These are phyloP conservation scores for Fusarium sp. DNA, from an alignment of 2,329 filamentous ascomycete genomes.

Conservation along the genomic window DNA sequence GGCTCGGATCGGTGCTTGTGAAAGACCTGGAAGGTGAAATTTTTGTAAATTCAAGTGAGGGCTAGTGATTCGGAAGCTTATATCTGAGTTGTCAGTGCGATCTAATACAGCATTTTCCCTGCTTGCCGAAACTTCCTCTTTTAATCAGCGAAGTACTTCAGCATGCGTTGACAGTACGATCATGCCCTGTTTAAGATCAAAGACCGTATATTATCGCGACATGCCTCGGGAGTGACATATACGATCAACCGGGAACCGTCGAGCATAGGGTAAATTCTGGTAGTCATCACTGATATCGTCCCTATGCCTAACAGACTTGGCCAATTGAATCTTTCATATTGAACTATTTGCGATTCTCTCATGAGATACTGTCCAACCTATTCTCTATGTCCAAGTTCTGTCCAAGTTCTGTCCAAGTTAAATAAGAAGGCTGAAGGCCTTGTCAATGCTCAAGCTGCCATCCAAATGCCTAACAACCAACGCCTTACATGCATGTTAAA, in stretches of 20 bases:
- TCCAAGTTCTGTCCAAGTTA: slow-evolving; percentile 8
- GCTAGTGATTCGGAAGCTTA: background rate
- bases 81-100: background rate
- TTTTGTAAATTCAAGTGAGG: background rate
- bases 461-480: slow-evolving; percentile 28
- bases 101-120: background rate
- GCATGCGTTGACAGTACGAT: background rate
- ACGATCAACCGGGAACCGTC: too few relatives aligned
- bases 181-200: background rate
- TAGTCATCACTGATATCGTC: background rate
- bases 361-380: slow-evolving; percentile 4
- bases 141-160: background rate
- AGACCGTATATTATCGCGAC: too few relatives aligned
- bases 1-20: too few relatives aligned
- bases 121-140: background rate
- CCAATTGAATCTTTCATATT: background rate
- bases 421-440: background rate
- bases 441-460: background rate
- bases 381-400: background rate
- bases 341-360: slow-evolving; percentile 25
- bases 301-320: background rate
- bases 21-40: background rate
- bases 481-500: slow-evolving; percentile 37
- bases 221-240: background rate
- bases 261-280: background rate